A percentile compares a stretch with the other conserved stretches of the same genome.
Evolutionary conservation across 129 eudicot species (phyloP).

Genomic region (Logfia minima): DNA sequence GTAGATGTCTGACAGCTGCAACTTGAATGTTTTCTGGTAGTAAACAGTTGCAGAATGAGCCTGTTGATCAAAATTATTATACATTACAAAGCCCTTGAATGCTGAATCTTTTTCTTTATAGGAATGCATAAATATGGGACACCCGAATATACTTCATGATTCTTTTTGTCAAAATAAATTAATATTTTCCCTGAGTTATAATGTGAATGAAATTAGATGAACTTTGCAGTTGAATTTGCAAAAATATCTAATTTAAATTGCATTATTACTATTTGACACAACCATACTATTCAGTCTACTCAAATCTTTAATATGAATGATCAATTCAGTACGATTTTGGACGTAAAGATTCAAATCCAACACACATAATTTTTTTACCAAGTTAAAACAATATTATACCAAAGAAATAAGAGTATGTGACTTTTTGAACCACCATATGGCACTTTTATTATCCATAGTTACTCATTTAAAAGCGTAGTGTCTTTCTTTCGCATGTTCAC

Average conservation of each 20-base stretch:
- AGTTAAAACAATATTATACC: not conserved
- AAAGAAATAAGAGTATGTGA: not conserved
- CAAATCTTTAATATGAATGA: too few relatives aligned
- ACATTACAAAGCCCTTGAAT: not conserved
- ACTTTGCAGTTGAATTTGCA: not conserved
- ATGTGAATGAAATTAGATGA: not conserved
- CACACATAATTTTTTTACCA: not conserved
- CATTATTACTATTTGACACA: not conserved
- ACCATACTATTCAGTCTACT: not conserved
- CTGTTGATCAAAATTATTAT: slow-evolving; percentile 38
- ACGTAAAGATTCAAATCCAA: not conserved
- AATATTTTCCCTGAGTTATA: not conserved
- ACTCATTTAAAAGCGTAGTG: not conserved
- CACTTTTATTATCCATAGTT: not conserved
- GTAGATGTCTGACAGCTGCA: slow-evolving; percentile 70
- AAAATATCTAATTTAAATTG: not conserved
- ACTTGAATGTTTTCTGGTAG: slow-evolving; percentile 86
- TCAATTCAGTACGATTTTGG: not conserved
- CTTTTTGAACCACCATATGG: not conserved
- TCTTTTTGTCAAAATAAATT: not conserved
- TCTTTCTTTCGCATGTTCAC: not conserved
- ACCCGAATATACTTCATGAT: not conserved
- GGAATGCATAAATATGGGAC: not conserved
- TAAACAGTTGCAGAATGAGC: slow-evolving; percentile 89
- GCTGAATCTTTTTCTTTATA: not conserved